Percentiles rank a stretch among this genome's conserved stretches.
These are phyloP conservation scores for Camelina sativa DNA, from an alignment of 345 rosid species.

Conservation along the genomic window DNA sequence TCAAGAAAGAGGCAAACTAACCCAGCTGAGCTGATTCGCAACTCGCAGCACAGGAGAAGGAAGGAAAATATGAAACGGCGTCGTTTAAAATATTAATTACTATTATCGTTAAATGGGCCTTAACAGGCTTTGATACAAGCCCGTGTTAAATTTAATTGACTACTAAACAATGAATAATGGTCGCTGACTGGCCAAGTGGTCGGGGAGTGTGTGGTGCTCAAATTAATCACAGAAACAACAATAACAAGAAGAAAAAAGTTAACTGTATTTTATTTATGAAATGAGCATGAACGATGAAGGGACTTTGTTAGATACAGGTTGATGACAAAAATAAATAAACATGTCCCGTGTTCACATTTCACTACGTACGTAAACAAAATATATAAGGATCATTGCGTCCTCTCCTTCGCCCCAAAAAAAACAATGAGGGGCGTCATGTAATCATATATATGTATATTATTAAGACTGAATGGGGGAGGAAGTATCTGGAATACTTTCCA, in stretches of 20 bases:
- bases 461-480: slow-evolving; percentile 9
- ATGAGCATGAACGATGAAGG: neutral
- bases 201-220: neutral
- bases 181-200: neutral
- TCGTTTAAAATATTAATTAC: neutral
- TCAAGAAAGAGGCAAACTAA: neutral
- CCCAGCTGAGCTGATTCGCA: no score
- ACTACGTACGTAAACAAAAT: slow-evolving; percentile 12
- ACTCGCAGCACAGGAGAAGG: neutral
- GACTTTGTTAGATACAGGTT: slow-evolving; percentile 24
- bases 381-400: slow-evolving; percentile 28
- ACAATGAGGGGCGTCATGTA: slow-evolving; percentile 8
- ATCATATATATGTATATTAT: neutral
- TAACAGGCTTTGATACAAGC: neutral
- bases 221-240: neutral
- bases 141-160: neutral
- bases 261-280: neutral
- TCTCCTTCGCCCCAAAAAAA: slow-evolving; percentile 3
- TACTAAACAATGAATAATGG: neutral
- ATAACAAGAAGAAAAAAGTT: neutral
- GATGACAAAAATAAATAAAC: neutral
- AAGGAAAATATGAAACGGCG: neutral
- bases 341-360: slow-evolving; percentile 14
- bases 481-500: slow-evolving; percentile 33
- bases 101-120: slow-evolving; percentile 10